Percentiles rank a stretch among this genome's conserved stretches.
Conservation (phyloP, 441 rosid genomes). For the Bocquillonia castaneifolia region DNA sequence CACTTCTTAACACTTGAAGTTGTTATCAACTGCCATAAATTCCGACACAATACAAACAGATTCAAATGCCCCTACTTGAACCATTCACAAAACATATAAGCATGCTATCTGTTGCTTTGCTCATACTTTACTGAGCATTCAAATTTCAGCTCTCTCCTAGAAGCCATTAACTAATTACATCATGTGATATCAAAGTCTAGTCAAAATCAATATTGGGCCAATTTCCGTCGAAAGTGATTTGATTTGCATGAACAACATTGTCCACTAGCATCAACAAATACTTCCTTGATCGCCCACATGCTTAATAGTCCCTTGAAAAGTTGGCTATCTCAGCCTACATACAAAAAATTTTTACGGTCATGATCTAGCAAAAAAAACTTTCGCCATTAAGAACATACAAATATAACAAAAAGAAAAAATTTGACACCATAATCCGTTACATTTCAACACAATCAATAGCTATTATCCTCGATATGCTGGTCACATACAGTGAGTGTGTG, state of each 20-base stretch:
- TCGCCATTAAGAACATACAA: background rate
- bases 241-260: background rate
- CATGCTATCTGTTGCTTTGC: background rate
- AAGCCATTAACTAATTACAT: background rate
- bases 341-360: slow-evolving; percentile 4
- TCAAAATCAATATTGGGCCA: background rate
- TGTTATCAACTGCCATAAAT: background rate
- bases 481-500: too few species aligned
- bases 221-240: too few species aligned
- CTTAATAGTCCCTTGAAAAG: slow-evolving; percentile 37
- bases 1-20: too few species aligned
- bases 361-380: background rate
- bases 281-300: background rate
- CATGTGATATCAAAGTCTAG: background rate
- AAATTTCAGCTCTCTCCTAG: background rate
- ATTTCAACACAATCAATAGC: background rate
- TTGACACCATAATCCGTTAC: too few species aligned
- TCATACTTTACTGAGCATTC: background rate
- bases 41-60: background rate
- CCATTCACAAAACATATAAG: slow-evolving; percentile 1
- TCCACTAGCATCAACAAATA: background rate
- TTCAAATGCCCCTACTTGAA: background rate
- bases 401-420: background rate
- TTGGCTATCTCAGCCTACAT: slow-evolving; percentile 45
- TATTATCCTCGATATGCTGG: background rate